Conservation (phyloP, 2,329 filamentous ascomycete species). For the Elsinoe arachidis region DNA sequence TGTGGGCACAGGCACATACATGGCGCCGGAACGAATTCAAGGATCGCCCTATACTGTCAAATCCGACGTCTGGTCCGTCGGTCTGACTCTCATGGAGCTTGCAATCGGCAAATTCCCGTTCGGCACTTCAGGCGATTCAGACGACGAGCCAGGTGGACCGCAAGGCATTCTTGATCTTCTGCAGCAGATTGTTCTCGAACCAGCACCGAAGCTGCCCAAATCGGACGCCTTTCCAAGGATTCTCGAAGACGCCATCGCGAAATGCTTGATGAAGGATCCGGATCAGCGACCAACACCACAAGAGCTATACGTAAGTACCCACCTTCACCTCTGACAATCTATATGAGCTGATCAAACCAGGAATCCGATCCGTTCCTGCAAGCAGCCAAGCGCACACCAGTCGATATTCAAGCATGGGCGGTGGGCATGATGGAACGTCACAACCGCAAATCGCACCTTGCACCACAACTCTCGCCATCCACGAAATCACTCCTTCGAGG, state of each 20-base stretch:
- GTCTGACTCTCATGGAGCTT: constrained; percentile 88
- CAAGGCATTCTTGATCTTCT: constrained; percentile 92
- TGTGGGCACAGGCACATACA: constrained; percentile 96
- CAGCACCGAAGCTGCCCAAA: constrained; percentile 85
- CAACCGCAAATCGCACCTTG: constrained; percentile 90
- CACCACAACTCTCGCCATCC: constrained; percentile 67
- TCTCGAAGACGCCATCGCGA: constrained; percentile 92
- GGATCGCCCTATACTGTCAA: constrained; percentile 96
- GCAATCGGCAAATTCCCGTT: constrained; percentile 98
- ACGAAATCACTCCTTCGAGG: constrained; percentile 65
- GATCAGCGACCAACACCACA: constrained; percentile 84
- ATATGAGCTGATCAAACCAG: constrained; percentile 37
- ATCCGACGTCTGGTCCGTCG: constrained; percentile 98
- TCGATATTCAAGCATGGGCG: constrained; percentile 89
- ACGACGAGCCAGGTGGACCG: constrained; percentile 59
- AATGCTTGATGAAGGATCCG: constrained; percentile 84
- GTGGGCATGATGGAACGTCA: constrained; percentile 88
- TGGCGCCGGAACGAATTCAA: constrained; percentile 97
- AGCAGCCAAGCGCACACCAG: constrained; percentile 91
- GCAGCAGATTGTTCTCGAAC: constrained; percentile 96
- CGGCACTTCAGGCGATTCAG: constrained; percentile 69
- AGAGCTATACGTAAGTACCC: constrained; percentile 70
- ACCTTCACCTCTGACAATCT: constrained; percentile 15
- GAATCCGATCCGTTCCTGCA: constrained; percentile 91
- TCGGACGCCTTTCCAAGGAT: constrained; percentile 95